These are phyloP conservation scores for Penicillium palitans DNA, from an alignment of 2,329 filamentous ascomycete genomes.

Conservation along the genomic window DNA sequence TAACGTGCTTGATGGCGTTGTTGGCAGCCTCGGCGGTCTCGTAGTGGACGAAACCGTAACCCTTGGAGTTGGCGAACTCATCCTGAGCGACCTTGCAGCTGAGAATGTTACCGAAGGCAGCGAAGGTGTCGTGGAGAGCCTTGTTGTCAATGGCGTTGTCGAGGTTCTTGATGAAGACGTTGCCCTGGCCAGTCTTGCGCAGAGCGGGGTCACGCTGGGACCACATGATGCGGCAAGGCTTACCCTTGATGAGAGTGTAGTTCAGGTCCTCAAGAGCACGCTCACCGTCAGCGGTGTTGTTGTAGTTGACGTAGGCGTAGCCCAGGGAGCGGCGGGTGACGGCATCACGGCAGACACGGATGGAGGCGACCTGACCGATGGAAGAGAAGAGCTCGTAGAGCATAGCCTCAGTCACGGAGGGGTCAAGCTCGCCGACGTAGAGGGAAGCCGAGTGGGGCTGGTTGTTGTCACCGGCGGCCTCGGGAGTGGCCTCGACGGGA, in stretches of 20 bases:
- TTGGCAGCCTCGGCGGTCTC: conserved; percentile 97
- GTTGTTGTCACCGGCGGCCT: conserved; percentile 55
- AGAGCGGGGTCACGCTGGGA: conserved; percentile 98
- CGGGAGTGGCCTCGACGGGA: conserved; percentile 61
- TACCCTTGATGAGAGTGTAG: conserved; percentile 99
- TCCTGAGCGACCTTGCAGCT: conserved; percentile 99
- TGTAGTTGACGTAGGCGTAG: conserved; percentile 99
- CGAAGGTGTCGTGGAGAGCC: conserved; percentile 98
- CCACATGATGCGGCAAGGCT: conserved; percentile 99
- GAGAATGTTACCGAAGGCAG: conserved; percentile 97
- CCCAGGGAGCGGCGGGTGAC: conserved; percentile 98
- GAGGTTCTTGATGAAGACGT: conserved; percentile 99
- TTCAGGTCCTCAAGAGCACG: conserved; percentile 98
- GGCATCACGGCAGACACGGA: conserved; percentile 98
- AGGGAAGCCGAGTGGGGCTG: conserved; percentile 95
- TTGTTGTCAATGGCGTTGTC: conserved; percentile 99
- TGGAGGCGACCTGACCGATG: conserved; percentile 97
- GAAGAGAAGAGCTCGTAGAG: conserved; percentile 99
- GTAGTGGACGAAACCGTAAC: conserved; percentile 99
- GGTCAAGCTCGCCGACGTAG: conserved; percentile 97
- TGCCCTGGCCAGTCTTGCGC: conserved; percentile 98
- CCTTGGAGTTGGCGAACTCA: conserved; percentile 94
- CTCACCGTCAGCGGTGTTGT: conserved; percentile 93
- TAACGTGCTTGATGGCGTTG: conserved; percentile 98
- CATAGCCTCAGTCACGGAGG: conserved; percentile 98